Evolutionary conservation across 2,329 filamentous ascomycete species (phyloP).

Genomic region (Cryphonectria carpinicola): DNA sequence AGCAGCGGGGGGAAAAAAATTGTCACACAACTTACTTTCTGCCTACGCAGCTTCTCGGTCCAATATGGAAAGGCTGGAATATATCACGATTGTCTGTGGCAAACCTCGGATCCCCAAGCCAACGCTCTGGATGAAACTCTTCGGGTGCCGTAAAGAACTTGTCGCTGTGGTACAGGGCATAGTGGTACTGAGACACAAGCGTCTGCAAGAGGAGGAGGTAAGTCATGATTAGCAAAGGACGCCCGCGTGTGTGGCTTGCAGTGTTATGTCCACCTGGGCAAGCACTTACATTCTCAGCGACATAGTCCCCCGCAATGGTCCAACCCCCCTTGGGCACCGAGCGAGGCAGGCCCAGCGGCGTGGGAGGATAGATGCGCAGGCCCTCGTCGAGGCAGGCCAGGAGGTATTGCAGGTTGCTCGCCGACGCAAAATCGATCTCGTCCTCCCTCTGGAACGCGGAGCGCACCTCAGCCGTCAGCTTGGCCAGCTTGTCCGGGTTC

Average conservation of each 20-base stretch:
- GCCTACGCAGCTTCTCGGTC: conserved; percentile 40
- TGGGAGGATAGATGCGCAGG: conserved; percentile 42
- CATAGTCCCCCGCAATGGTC: conserved; percentile 22
- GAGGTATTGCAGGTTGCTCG: conserved; percentile 39
- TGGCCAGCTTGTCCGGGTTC: conserved; percentile 35
- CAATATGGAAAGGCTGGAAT: conserved; percentile 38
- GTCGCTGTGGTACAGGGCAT: conserved; percentile 36
- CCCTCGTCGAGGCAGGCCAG: conserved; percentile 43
- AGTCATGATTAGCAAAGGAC: neutral
- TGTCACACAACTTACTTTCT: conserved; percentile 35
- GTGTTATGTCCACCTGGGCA: neutral
- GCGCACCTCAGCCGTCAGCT: conserved; percentile 42
- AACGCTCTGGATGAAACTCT: conserved; percentile 42
- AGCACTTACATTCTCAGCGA: conserved; percentile 26
- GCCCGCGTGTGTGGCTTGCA: neutral
- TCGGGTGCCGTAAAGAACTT: conserved; percentile 40
- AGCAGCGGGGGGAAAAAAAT: neutral
- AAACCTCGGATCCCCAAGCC: conserved; percentile 32
- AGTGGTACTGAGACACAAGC: conserved; percentile 38
- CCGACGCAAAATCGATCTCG: conserved; percentile 39
- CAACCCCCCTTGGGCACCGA: conserved; percentile 21
- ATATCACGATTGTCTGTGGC: conserved; percentile 23
- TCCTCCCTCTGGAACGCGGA: conserved; percentile 36
- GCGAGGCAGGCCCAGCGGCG: conserved; percentile 25
- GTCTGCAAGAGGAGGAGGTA: conserved; percentile 32